Evolutionary conservation across 1,139 yeast species (phyloP).

Genomic region (Yamadazyma sp.): DNA sequence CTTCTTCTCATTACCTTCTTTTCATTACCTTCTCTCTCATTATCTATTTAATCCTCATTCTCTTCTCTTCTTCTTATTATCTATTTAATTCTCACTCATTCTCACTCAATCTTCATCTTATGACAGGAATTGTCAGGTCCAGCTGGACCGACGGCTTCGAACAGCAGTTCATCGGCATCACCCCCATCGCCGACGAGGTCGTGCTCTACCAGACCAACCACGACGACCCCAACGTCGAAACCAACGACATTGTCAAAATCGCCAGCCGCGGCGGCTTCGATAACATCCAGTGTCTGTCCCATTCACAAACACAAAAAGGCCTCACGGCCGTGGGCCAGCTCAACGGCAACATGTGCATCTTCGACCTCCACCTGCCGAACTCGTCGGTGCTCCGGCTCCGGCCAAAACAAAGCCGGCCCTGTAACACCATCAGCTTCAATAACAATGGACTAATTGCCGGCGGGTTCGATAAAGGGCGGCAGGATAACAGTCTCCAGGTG

Average conservation of each 20-base stretch:
- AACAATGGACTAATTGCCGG: constrained; percentile 65
- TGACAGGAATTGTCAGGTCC: constrained; percentile 55
- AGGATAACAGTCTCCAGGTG: constrained; percentile 73
- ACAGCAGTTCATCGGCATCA: constrained; percentile 62
- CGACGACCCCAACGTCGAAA: constrained; percentile 33
- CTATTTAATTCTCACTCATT: too few species aligned
- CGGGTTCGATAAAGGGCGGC: constrained; percentile 79
- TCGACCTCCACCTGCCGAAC: constrained; percentile 51
- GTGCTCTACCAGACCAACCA: constrained; percentile 56
- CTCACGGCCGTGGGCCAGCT: constrained; percentile 72
- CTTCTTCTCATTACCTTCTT: too few species aligned
- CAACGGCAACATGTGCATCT: constrained; percentile 64
- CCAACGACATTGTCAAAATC: constrained; percentile 45
- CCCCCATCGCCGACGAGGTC: constrained; percentile 70
- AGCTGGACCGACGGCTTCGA: constrained; percentile 59
- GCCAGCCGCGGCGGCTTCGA: constrained; percentile 65
- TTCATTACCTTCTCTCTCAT: too few species aligned
- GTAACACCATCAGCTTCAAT: constrained; percentile 74
- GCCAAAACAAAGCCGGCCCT: constrained; percentile 71
- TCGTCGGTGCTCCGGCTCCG: constrained; percentile 48
- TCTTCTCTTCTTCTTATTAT: too few species aligned
- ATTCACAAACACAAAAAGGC: constrained; percentile 57
- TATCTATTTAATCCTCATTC: too few species aligned
- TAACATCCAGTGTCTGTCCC: constrained; percentile 69
- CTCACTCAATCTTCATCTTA: too few species aligned